phyloP scores from a whole-genome alignment of 371 early-diverging fungal genomes.

The Racocetra persica region DNA sequence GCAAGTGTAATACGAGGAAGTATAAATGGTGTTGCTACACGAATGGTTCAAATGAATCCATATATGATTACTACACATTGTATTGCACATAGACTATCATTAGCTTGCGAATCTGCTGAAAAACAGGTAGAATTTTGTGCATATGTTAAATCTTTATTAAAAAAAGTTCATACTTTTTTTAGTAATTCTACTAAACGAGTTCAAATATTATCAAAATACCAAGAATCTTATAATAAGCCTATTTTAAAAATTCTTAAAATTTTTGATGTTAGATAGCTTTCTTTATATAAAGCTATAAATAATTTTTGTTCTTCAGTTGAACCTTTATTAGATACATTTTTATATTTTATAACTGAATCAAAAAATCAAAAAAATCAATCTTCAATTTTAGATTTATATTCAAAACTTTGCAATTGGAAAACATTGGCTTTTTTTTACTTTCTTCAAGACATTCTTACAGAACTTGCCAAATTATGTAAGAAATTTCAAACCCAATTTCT shows the following conservation, averaged over 20 bases:
- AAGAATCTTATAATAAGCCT: background rate
- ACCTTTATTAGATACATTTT: background rate
- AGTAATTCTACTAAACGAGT: background rate
- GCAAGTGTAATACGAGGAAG: background rate
- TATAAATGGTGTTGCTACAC: background rate
- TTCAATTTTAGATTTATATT: background rate
- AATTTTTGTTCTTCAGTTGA: background rate
- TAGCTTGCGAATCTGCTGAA: background rate
- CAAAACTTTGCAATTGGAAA: background rate
- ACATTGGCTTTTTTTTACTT: background rate
- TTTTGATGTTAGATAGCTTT: background rate
- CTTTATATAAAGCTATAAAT: background rate
- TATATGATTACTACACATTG: slow-evolving; percentile 9
- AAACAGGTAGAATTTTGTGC: background rate
- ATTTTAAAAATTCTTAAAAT: background rate
- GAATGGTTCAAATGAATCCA: background rate
- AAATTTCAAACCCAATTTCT: background rate
- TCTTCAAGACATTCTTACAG: background rate
- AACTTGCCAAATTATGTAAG: background rate
- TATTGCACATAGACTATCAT: background rate
- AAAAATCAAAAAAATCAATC: background rate
- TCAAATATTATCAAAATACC: background rate
- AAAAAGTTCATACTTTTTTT: background rate
- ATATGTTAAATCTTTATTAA: background rate
- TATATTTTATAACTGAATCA: background rate